A percentile compares a stretch with the other conserved stretches of the same genome.
phyloP scores from a whole-genome alignment of 2,329 filamentous ascomycete species.

The Fusarium mexicanum region DNA sequence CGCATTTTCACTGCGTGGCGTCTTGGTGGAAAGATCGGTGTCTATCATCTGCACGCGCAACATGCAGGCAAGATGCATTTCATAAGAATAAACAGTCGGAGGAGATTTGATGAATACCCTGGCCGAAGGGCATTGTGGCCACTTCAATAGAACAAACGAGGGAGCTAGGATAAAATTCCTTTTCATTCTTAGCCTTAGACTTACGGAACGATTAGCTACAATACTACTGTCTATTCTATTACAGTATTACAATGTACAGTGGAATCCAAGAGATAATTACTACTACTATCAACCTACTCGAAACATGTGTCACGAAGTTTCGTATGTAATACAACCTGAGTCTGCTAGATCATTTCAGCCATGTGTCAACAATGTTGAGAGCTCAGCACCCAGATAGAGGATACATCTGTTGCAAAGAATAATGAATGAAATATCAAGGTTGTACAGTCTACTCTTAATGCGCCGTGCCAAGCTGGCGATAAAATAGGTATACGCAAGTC shows the following conservation, averaged over 20 bases:
- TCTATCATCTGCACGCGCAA: no score
- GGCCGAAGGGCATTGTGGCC: no score
- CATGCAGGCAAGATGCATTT: no score
- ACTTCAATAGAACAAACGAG: neutral
- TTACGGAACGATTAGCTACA: slow-evolving; percentile 1
- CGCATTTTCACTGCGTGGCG: no score
- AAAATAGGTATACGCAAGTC: slow-evolving; percentile 36
- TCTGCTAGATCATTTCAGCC: neutral
- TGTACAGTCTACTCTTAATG: slow-evolving; percentile 23
- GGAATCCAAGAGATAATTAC: no score
- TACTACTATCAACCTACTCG: accelerated
- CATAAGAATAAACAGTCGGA: no score
- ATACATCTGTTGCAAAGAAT: neutral
- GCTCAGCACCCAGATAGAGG: no score
- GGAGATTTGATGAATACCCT: no score
- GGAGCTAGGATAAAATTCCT: neutral
- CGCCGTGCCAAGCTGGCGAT: slow-evolving; percentile 7
- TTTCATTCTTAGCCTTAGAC: slow-evolving; percentile 14
- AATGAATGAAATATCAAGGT: slow-evolving; percentile 5
- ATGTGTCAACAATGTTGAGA: neutral
- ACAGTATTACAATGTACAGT: no score
- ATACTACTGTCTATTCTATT: accelerated
- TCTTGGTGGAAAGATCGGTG: no score
- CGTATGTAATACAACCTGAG: no score
- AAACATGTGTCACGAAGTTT: no score